A percentile compares a stretch with the other conserved stretches of the same genome.
phyloP scores from a whole-genome alignment of 345 rosid genomes.

The Pistacia vera region DNA sequence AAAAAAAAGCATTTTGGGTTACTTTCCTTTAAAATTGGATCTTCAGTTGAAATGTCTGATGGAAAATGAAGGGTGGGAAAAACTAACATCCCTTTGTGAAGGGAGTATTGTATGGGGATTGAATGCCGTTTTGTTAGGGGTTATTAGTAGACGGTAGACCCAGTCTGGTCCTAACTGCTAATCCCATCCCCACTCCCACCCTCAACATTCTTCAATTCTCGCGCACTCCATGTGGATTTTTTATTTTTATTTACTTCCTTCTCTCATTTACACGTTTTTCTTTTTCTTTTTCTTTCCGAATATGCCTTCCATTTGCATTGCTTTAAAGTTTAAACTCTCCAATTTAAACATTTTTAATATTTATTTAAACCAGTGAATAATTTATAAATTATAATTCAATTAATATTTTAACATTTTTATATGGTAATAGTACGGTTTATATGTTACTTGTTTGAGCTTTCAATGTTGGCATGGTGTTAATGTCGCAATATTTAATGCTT shows the following conservation, averaged over 20 bases:
- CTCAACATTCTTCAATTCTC: background rate
- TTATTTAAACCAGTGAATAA: too few species aligned
- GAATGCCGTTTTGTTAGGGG: slow-evolving; percentile 53
- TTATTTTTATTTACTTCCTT: background rate
- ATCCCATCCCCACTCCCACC: background rate
- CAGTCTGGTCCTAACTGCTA: slow-evolving; percentile 24
- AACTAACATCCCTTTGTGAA: slow-evolving; percentile 29
- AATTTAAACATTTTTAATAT: too few species aligned
- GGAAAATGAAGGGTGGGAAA: slow-evolving; percentile 38
- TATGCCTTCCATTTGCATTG: too few species aligned
- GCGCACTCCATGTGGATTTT: slow-evolving; percentile 14
- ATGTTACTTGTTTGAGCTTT: background rate
- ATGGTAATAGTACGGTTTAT: background rate
- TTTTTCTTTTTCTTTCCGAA: too few species aligned
- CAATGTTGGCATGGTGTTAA: background rate
- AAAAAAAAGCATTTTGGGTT: slow-evolving; percentile 18
- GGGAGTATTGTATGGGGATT: slow-evolving; percentile 32
- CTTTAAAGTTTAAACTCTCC: too few species aligned
- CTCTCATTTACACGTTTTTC: background rate
- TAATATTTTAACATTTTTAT: too few species aligned
- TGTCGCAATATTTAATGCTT: background rate
- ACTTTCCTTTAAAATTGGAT: slow-evolving; percentile 44
- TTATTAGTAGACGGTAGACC: slow-evolving; percentile 40
- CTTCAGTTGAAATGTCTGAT: slow-evolving; percentile 45
- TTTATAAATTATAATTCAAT: too few species aligned